Conservation (phyloP, 495 filamentous ascomycete species). For the Trichoderma reesei region DNA sequence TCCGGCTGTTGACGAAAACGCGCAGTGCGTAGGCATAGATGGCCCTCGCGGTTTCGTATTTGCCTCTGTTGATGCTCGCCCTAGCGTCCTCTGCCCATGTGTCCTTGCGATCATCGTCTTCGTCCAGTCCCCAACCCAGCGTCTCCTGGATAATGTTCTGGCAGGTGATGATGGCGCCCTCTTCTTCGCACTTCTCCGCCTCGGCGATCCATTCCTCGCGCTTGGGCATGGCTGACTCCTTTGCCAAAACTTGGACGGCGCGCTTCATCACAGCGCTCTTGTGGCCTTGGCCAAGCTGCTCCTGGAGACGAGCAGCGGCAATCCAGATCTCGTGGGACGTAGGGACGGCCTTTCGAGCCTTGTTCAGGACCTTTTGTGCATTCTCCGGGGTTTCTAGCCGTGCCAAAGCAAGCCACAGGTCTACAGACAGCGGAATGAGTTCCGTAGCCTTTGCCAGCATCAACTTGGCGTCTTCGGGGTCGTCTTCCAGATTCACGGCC, state of each 20-base stretch:
- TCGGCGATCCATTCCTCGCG: slow-evolving; percentile 95
- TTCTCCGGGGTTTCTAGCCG: slow-evolving; percentile 81
- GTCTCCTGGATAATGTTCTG: slow-evolving; percentile 84
- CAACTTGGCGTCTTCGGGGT: slow-evolving; percentile 72
- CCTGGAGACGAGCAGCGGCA: slow-evolving; percentile 81
- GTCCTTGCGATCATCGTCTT: slow-evolving; percentile 93
- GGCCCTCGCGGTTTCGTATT: slow-evolving; percentile 81
- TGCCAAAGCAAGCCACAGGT: slow-evolving; percentile 89
- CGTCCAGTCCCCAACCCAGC: slow-evolving; percentile 84
- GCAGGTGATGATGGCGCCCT: slow-evolving; percentile 80
- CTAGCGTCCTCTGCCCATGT: slow-evolving; percentile 92
- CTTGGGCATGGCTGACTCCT: slow-evolving; percentile 90
- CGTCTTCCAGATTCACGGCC: slow-evolving; percentile 90
- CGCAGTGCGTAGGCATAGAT: slow-evolving; percentile 87
- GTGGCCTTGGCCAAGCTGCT: slow-evolving; percentile 64
- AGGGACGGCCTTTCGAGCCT: slow-evolving; percentile 84
- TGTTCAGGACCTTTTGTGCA: slow-evolving; percentile 89
- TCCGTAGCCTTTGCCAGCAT: slow-evolving; percentile 89
- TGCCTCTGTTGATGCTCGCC: slow-evolving; percentile 61
- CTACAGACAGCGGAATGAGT: slow-evolving; percentile 83
- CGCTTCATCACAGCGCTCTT: slow-evolving; percentile 90
- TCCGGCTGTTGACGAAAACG: slow-evolving; percentile 73
- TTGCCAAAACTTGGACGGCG: slow-evolving; percentile 79
- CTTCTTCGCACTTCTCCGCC: slow-evolving; percentile 89
- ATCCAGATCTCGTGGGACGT: slow-evolving; percentile 95